Conservation (phyloP, 2,329 filamentous ascomycete species). For the Neoscytalidium dimidiatum region DNA sequence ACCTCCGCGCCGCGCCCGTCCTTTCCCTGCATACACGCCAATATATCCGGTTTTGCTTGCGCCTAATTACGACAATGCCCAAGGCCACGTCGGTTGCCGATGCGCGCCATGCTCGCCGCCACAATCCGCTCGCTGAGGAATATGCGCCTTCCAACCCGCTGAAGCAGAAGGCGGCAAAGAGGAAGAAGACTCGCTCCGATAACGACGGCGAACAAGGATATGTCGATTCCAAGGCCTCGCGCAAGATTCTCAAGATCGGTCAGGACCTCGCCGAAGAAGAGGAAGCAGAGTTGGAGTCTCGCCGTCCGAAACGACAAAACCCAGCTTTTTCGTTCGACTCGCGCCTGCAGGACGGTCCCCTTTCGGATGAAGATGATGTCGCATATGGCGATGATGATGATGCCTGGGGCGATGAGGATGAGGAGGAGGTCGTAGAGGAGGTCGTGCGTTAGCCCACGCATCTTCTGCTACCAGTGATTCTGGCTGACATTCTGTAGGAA, state of each 20-base stretch:
- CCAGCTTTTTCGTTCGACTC: slow-evolving; percentile 78
- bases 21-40: not conserved
- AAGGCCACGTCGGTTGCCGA: slow-evolving; percentile 66
- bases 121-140: slow-evolving; percentile 92
- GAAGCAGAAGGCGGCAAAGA: slow-evolving; percentile 68
- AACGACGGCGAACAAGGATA: slow-evolving; percentile 68
- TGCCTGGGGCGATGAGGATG: slow-evolving; percentile 73
- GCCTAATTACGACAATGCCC: slow-evolving; percentile 61
- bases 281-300: slow-evolving; percentile 50
- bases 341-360: slow-evolving; percentile 60
- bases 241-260: slow-evolving; percentile 85
- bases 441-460: not conserved
- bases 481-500: slow-evolving; percentile 53
- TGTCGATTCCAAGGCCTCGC: slow-evolving; percentile 84
- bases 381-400: slow-evolving; percentile 52
- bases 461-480: not conserved
- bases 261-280: slow-evolving; percentile 87
- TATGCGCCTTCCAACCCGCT: slow-evolving; percentile 69
- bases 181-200: slow-evolving; percentile 59
- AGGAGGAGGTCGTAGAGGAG: slow-evolving; percentile 53
- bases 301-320: slow-evolving; percentile 51
- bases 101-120: slow-evolving; percentile 65
- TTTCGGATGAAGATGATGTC: slow-evolving; percentile 50
- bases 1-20: not conserved
- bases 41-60: not conserved